Conservation (phyloP, 805 yeast species). For the Cephaloascus fragrans region DNA sequence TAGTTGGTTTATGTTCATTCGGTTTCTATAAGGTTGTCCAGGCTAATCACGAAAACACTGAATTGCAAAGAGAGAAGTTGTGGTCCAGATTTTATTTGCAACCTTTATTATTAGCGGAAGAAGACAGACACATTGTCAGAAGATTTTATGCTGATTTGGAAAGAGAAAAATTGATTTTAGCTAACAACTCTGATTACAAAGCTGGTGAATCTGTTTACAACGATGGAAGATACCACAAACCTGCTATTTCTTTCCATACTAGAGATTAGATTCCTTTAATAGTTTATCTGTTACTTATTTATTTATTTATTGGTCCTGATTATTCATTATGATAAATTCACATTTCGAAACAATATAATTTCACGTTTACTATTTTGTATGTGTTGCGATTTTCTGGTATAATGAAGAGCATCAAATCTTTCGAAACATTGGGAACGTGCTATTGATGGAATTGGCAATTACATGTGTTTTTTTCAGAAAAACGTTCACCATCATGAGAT, state of each 20-base stretch:
- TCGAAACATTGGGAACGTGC: too few relatives aligned
- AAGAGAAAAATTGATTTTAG: constrained; percentile 62
- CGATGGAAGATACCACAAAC: constrained; percentile 30
- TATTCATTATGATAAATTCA: too few relatives aligned
- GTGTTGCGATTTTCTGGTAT: too few relatives aligned
- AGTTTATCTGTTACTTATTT: constrained; percentile 1
- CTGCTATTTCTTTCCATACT: constrained; percentile 20
- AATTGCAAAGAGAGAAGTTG: constrained; percentile 61
- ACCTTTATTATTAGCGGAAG: constrained; percentile 74
- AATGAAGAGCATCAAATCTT: too few relatives aligned
- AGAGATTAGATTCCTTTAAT: too few relatives aligned
- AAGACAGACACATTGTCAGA: constrained; percentile 70
- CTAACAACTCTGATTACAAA: not conserved
- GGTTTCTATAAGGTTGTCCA: constrained; percentile 61
- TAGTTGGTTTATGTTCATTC: constrained; percentile 54
- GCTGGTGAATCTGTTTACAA: constrained; percentile 26
- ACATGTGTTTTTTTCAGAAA: too few relatives aligned
- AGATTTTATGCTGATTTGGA: constrained; percentile 54
- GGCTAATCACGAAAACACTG: constrained; percentile 70
- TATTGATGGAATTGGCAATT: too few relatives aligned
- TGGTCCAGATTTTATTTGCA: constrained; percentile 69
- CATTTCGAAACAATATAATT: too few relatives aligned
- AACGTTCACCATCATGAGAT: too few relatives aligned
- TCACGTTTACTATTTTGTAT: too few relatives aligned
- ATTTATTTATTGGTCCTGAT: not conserved